Evolutionary conservation across 345 rosid genomes (phyloP).

Genomic region (Orychophragmus violaceus): DNA sequence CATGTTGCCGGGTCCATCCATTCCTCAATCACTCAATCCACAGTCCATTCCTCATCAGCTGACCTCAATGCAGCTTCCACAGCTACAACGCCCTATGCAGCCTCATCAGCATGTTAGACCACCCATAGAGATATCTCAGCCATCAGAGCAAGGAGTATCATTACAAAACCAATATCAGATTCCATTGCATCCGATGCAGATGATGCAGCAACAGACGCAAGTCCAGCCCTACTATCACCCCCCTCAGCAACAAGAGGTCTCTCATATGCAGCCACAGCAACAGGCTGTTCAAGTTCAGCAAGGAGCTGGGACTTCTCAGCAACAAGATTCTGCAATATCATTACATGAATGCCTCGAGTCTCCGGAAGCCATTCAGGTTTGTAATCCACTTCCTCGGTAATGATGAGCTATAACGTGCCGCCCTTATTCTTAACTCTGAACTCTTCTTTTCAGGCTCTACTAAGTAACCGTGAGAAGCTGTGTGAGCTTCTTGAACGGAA

Average conservation of each 20-base stretch:
- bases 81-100: conserved; percentile 74
- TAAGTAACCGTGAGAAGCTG: conserved; percentile 87
- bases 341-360: conserved; percentile 82
- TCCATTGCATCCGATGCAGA: conserved; percentile 62
- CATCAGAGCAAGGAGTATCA: conserved; percentile 56
- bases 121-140: conserved; percentile 50
- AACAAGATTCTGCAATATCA: conserved; percentile 74
- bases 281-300: conserved; percentile 55
- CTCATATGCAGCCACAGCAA: conserved; percentile 54
- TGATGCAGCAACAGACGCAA: conserved; percentile 70
- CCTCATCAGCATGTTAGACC: conserved; percentile 84
- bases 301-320: conserved; percentile 54
- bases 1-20: conserved; percentile 46
- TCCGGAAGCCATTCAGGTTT: conserved; percentile 93
- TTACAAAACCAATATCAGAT: conserved; percentile 55
- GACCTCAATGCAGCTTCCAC: conserved; percentile 73
- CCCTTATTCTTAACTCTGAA: conserved; percentile 6
- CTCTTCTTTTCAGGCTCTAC: conserved; percentile 53
- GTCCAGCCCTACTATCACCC: conserved; percentile 55
- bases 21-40: conserved; percentile 53
- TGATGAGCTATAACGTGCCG: background rate
- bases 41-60: conserved; percentile 44
- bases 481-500: conserved; percentile 97
- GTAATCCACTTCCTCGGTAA: background rate
- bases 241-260: conserved; percentile 65